Conservation (phyloP, 129 eudicot genomes). For the Tagetes patula region DNA sequence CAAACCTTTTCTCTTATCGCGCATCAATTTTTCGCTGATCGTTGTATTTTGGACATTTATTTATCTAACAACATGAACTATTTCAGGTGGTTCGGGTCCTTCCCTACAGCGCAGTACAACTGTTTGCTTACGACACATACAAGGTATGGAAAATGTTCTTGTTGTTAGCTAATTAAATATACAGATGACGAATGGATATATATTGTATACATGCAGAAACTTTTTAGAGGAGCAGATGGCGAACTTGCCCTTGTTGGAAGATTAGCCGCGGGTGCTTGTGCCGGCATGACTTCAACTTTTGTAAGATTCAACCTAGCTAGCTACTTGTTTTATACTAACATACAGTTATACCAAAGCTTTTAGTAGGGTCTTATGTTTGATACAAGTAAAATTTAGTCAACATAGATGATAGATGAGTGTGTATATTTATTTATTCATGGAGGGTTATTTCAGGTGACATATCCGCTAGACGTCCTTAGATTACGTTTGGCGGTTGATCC, state of each 20-base stretch:
- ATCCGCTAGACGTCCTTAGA: constrained; percentile 86
- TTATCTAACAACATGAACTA: not conserved
- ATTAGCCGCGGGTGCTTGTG: constrained; percentile 98
- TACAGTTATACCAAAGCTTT: no score
- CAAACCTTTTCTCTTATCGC: no score
- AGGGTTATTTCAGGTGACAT: constrained; percentile 58
- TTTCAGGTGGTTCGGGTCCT: constrained; percentile 78
- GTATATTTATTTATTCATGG: not conserved
- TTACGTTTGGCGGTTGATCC: constrained; percentile 96
- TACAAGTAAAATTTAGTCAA: no score
- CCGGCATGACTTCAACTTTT: constrained; percentile 91
- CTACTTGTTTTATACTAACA: no score
- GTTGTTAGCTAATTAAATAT: not conserved
- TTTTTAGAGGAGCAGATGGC: constrained; percentile 63
- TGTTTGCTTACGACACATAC: constrained; percentile 85
- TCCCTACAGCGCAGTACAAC: constrained; percentile 93
- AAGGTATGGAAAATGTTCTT: constrained; percentile 41
- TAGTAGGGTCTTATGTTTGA: no score
- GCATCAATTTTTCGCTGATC: no score
- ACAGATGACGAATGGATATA: constrained; percentile 7
- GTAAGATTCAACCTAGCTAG: constrained; percentile 37
- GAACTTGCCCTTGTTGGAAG: constrained; percentile 80
- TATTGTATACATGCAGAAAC: constrained; percentile 46
- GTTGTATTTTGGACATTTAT: no score
- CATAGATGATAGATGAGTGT: no score